Evolutionary conservation across 169 alveolate species (phyloP), one percentile per base, ranked within the genome.

Genomic region (Cryptosporidium ryanae): DNA sequence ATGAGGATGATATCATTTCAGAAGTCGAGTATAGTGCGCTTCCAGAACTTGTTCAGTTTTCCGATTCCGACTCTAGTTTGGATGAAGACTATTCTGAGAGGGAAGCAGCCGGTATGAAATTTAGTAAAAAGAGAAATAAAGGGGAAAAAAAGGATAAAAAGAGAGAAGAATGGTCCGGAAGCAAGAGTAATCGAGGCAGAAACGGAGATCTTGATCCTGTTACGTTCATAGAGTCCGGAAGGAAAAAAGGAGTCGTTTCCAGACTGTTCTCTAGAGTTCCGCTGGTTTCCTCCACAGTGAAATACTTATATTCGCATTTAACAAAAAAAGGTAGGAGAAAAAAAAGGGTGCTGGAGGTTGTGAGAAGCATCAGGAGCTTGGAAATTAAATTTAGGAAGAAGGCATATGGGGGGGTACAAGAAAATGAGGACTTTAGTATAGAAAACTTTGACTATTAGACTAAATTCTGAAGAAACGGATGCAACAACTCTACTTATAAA

Each of bases 301-400:
- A 55, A 23, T 34, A 38, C 31, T 2, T 76, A 10, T 76, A 76
- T 54, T 59, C 76, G 6, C 84, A 32, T 38, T 38, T 76, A 10
- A 29, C 84, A n/a, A 59, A 31, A 6, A 55, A 21, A 38, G 71
- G 84, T n/a, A 76, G 38, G 52, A 76, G 61, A 50, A 76, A 59
- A 61, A 76, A 50, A n/a, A 76, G 6, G 21, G 84, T 61, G 23
- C 15, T 27, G 23, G 57, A 76, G 44, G 38, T 38, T 43, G 50
- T 76, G 15, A 23, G 48, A 17, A 34, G 21, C 5, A 76, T 76
- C 4, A 64, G 48, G 13, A 43, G 57, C 5, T 29, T 59, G 3
- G 84, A 76, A 25, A 76, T 76, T 44, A 64, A 59, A 17, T 76
- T 76, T 18, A 76, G 84, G 29, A 61, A 61, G 17, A 76, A 44